A percentile compares a stretch with the other conserved stretches of the same genome.
Evolutionary conservation across 441 rosid species (phyloP).

Genomic region (Viola pubescens): DNA sequence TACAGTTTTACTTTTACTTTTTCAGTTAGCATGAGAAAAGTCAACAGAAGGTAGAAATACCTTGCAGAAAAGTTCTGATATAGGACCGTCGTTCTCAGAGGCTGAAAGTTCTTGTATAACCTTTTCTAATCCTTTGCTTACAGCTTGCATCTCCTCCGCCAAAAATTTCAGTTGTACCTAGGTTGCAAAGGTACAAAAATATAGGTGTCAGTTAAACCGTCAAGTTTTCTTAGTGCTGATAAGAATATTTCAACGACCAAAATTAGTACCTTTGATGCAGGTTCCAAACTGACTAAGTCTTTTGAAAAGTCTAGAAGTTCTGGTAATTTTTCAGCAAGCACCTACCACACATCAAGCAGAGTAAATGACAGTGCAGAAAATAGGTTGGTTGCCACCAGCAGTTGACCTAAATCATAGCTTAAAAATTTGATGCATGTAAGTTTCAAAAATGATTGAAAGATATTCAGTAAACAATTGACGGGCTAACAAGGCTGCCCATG

Average conservation of each 20-base stretch:
- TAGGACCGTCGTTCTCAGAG: slow-evolving; percentile 80
- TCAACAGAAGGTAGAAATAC: slow-evolving; percentile 24
- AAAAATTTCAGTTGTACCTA: slow-evolving; percentile 89
- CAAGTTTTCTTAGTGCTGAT: neutral
- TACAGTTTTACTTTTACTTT: neutral
- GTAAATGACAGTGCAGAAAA: neutral
- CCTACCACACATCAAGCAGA: slow-evolving; percentile 40
- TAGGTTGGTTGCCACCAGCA: neutral
- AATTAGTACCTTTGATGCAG: slow-evolving; percentile 63
- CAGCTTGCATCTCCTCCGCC: slow-evolving; percentile 97
- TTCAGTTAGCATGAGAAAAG: neutral
- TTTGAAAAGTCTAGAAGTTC: slow-evolving; percentile 75
- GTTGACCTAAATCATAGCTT: neutral
- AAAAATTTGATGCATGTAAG: neutral
- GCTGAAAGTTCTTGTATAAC: slow-evolving; percentile 74
- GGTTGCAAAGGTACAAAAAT: slow-evolving; percentile 16
- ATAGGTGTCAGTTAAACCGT: slow-evolving; percentile 18
- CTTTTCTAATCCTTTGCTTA: slow-evolving; percentile 86
- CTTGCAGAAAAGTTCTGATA: slow-evolving; percentile 65
- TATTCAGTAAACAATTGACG: too few species aligned
- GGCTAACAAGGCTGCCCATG: too few species aligned
- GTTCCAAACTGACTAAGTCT: slow-evolving; percentile 63
- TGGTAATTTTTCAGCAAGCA: slow-evolving; percentile 82
- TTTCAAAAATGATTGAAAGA: too few species aligned
- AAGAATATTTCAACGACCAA: slow-evolving; percentile 5